These are phyloP conservation scores for Neurospora discreta DNA, from an alignment of 495 filamentous ascomycete genomes.

Conservation along the genomic window DNA sequence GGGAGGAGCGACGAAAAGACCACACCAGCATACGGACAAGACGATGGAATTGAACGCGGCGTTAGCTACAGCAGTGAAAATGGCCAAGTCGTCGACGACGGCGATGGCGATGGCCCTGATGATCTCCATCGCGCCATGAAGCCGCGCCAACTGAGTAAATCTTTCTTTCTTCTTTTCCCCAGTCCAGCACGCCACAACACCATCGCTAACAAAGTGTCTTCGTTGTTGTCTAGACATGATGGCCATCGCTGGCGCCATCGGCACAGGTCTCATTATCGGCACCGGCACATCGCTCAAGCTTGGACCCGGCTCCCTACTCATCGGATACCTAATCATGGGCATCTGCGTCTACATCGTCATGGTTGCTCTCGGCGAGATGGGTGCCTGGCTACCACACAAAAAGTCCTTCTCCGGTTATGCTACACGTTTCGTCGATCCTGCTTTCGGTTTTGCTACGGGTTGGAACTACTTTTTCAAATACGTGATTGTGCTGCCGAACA, in stretches of 20 bases:
- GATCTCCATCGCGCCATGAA: constrained; percentile 27
- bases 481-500: constrained; percentile 67
- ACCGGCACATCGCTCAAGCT: constrained; percentile 17
- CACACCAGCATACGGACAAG: constrained; percentile 4
- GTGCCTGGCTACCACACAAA: constrained; percentile 55
- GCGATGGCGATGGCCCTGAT: constrained; percentile 6
- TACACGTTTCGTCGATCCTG: constrained; percentile 64
- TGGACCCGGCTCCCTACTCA: constrained; percentile 55
- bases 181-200: background rate
- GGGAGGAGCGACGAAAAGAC: constrained; percentile 15
- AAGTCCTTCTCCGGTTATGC: constrained; percentile 56
- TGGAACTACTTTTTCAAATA: constrained; percentile 47
- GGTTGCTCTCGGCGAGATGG: constrained; percentile 46
- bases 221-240: constrained; percentile 37
- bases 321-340: constrained; percentile 47
- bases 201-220: background rate
- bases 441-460: constrained; percentile 45
- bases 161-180: background rate
- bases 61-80: constrained; percentile 10
- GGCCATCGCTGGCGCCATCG: constrained; percentile 77
- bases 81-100: constrained; percentile 9
- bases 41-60: background rate
- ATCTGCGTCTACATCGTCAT: constrained; percentile 37
- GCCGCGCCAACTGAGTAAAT: constrained; percentile 25
- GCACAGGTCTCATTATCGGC: constrained; percentile 41